A percentile compares a stretch with the other conserved stretches of the same genome.
These are phyloP conservation scores for Aspergillus quadrilineatus DNA, from an alignment of 2,329 filamentous ascomycete genomes.

Conservation along the genomic window DNA sequence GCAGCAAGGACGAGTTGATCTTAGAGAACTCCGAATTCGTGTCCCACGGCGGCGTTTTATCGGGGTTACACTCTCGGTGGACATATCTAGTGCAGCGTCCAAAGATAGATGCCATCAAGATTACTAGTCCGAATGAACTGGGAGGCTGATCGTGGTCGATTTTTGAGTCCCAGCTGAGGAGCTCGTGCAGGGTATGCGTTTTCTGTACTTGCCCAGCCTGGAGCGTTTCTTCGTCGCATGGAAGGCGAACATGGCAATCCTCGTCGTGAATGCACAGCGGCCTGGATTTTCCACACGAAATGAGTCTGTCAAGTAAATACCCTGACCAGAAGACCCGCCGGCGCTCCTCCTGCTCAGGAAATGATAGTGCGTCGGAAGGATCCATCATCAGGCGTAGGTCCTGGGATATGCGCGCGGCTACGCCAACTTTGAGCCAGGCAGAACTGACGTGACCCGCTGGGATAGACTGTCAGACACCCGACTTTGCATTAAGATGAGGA, in stretches of 20 bases:
- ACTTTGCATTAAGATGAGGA: not conserved
- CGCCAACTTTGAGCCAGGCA: constrained; percentile 40
- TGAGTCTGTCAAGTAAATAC: constrained; percentile 32
- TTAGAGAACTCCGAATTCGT: constrained; percentile 35
- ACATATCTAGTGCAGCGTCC: constrained; percentile 34
- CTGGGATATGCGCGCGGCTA: constrained; percentile 62
- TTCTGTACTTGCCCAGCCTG: constrained; percentile 19
- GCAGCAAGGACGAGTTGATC: constrained; percentile 33
- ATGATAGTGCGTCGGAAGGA: constrained; percentile 17
- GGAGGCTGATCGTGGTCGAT: constrained; percentile 14
- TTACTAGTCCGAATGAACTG: constrained; percentile 29
- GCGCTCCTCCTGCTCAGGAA: constrained; percentile 29
- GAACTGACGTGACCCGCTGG: constrained; percentile 32
- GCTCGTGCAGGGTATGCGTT: constrained; percentile 23
- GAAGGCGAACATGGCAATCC: constrained; percentile 28
- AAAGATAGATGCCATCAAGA: constrained; percentile 35
- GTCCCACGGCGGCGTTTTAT: constrained; percentile 36
- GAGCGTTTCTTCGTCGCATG: constrained; percentile 26
- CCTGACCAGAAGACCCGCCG: constrained; percentile 33
- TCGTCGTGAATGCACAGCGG: constrained; percentile 24
- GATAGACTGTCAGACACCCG: not conserved
- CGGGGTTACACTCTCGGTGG: constrained; percentile 22
- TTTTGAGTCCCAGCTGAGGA: constrained; percentile 24
- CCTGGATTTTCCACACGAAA: constrained; percentile 27
- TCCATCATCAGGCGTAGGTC: constrained; percentile 35